A percentile compares a stretch with the other conserved stretches of the same genome.
phyloP scores from a whole-genome alignment of 768 basidiomycete species.

The Coprinellus micaceus region DNA sequence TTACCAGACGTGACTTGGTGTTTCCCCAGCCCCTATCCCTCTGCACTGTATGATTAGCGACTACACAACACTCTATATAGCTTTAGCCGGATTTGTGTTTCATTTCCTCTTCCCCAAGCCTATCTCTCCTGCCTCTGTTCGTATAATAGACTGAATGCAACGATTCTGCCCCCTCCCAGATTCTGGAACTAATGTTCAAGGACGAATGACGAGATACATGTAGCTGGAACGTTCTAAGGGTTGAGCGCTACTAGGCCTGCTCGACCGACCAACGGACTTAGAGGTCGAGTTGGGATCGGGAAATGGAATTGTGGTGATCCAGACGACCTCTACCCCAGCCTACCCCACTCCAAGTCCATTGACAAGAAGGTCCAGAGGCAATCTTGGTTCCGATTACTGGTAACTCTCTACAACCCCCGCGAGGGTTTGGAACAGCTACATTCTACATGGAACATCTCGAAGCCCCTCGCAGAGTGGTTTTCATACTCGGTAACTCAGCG shows the following conservation, averaged over 20 bases:
- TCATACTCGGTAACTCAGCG: too few relatives aligned
- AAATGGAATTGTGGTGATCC: too few relatives aligned
- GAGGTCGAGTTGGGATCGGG: too few relatives aligned
- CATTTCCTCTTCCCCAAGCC: neutral
- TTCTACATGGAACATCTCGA: neutral
- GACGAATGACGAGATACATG: too few relatives aligned
- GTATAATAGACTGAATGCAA: neutral
- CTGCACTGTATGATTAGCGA: constrained; percentile 3
- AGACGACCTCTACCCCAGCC: too few relatives aligned
- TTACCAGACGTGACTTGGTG: too few relatives aligned
- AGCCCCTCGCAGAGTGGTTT: neutral
- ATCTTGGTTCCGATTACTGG: neutral
- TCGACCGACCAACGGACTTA: too few relatives aligned
- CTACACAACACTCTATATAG: neutral
- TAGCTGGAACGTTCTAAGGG: neutral
- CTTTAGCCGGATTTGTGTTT: constrained; percentile 1
- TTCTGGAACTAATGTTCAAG: too few relatives aligned
- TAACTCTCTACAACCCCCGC: too few relatives aligned
- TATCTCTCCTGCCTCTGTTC: neutral
- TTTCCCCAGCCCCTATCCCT: neutral
- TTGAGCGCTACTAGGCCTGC: neutral
- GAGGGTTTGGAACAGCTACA: neutral
- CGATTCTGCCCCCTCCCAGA: too few relatives aligned
- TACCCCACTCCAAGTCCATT: too few relatives aligned
- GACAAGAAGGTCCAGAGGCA: neutral